Conservation (phyloP, 768 basidiomycete species). For the Cantharellus cinnabarinus region DNA sequence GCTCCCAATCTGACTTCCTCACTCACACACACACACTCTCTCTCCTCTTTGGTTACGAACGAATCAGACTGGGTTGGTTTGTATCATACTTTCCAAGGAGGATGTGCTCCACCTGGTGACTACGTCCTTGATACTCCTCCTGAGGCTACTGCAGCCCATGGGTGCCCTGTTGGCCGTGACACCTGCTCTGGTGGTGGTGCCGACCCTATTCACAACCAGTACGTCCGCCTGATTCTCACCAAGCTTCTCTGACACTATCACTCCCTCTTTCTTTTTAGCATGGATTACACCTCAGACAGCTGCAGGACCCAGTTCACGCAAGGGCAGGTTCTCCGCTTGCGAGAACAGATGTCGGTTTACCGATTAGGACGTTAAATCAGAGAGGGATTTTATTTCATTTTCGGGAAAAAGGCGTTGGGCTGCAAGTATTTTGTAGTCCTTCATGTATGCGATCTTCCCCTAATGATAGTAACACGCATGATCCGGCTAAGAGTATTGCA, state of each 20-base stretch:
- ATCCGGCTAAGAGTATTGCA: too few relatives aligned
- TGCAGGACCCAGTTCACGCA: constrained; percentile 10
- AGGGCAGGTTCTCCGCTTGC: constrained; percentile 7
- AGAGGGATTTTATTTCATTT: too few relatives aligned
- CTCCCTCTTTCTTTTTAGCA: neutral
- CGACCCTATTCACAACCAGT: constrained; percentile 10
- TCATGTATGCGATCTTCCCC: too few relatives aligned
- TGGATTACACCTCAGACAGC: constrained; percentile 10
- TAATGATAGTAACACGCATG: too few relatives aligned
- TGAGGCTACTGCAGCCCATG: constrained; percentile 14
- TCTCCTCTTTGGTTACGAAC: neutral
- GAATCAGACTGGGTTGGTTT: constrained; percentile 12
- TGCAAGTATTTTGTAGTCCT: too few relatives aligned
- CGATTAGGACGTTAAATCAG: neutral
- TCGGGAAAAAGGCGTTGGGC: too few relatives aligned
- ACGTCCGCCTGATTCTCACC: neutral
- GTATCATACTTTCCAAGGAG: constrained; percentile 24
- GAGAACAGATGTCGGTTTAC: constrained; percentile 2
- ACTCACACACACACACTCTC: constrained; percentile 1
- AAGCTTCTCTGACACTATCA: neutral
- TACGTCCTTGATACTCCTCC: constrained; percentile 9
- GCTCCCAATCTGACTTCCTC: neutral
- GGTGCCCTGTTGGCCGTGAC: constrained; percentile 19
- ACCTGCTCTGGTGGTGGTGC: constrained; percentile 14
- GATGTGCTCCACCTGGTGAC: constrained; percentile 11